phyloP scores from a whole-genome alignment of 805 yeast genomes.

The Saccharomycopsis microspora region DNA sequence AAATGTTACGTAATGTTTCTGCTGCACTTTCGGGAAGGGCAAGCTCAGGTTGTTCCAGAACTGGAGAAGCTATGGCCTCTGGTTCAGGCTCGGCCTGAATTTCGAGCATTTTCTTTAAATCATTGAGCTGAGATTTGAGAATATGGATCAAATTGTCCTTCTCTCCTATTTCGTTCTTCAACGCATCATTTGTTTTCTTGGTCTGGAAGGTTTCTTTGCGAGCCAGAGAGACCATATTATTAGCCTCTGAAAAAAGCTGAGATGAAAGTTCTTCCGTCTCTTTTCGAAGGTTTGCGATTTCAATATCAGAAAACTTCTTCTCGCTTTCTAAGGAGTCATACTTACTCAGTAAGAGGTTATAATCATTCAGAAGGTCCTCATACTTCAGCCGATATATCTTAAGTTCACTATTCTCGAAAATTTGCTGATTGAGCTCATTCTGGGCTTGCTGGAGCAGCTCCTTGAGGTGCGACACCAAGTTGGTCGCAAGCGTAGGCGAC shows the following conservation, averaged over 20 bases:
- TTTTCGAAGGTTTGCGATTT: constrained; percentile 45
- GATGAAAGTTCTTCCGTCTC: constrained; percentile 78
- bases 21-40: not conserved
- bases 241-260: constrained; percentile 73
- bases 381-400: constrained; percentile 13
- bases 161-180: constrained; percentile 45
- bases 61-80: not conserved
- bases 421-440: constrained; percentile 14
- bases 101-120: constrained; percentile 49
- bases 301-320: constrained; percentile 21
- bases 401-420: constrained; percentile 13
- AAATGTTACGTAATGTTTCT: not conserved
- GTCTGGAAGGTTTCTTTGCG: constrained; percentile 52
- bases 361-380: constrained; percentile 11
- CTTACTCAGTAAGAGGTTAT: constrained; percentile 4
- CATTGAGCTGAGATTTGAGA: constrained; percentile 55
- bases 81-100: constrained; percentile 23
- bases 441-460: constrained; percentile 11
- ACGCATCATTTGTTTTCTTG: constrained; percentile 44
- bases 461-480: constrained; percentile 10
- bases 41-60: not conserved
- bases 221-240: constrained; percentile 73
- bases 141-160: constrained; percentile 58
- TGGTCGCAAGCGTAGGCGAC: not conserved
- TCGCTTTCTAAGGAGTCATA: constrained; percentile 13